These are phyloP conservation scores for Magnusiomyces clavatus DNA, from an alignment of 1,139 yeast species.

Conservation along the genomic window DNA sequence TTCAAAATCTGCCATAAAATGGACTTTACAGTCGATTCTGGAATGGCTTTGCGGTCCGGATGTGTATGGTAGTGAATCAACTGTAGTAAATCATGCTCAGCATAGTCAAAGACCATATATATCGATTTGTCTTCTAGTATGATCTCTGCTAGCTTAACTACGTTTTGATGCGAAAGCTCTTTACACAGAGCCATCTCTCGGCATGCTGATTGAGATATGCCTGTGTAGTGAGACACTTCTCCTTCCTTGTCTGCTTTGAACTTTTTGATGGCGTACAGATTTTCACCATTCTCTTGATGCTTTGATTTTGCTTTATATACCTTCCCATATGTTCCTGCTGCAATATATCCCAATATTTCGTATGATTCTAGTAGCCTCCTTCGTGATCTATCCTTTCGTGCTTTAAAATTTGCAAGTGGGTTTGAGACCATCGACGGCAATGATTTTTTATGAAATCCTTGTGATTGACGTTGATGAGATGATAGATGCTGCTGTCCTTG, in stretches of 20 bases:
- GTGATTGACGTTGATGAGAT: neutral
- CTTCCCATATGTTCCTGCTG: slow-evolving; percentile 93
- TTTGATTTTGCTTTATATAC: slow-evolving; percentile 77
- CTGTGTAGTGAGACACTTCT: slow-evolving; percentile 82
- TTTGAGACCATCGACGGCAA: slow-evolving; percentile 21
- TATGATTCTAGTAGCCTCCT: slow-evolving; percentile 72
- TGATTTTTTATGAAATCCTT: neutral
- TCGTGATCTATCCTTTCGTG: slow-evolving; percentile 60
- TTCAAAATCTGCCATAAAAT: slow-evolving; percentile 86
- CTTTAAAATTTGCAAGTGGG: slow-evolving; percentile 32
- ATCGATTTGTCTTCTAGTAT: slow-evolving; percentile 86
- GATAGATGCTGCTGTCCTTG: neutral
- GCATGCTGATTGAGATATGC: slow-evolving; percentile 93
- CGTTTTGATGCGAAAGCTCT: slow-evolving; percentile 72
- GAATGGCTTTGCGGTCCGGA: slow-evolving; percentile 73
- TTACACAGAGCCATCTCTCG: slow-evolving; percentile 94
- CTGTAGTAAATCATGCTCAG: slow-evolving; percentile 90
- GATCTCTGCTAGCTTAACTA: slow-evolving; percentile 73
- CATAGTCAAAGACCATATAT: slow-evolving; percentile 91
- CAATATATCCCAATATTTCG: slow-evolving; percentile 88
- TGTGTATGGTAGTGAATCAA: slow-evolving; percentile 91
- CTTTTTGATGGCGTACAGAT: slow-evolving; percentile 72
- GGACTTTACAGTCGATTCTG: slow-evolving; percentile 69
- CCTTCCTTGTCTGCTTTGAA: slow-evolving; percentile 93
- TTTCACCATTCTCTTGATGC: slow-evolving; percentile 14